Evolutionary conservation across 331 rosid genomes (phyloP).

Genomic region (Pyrus hybrid): DNA sequence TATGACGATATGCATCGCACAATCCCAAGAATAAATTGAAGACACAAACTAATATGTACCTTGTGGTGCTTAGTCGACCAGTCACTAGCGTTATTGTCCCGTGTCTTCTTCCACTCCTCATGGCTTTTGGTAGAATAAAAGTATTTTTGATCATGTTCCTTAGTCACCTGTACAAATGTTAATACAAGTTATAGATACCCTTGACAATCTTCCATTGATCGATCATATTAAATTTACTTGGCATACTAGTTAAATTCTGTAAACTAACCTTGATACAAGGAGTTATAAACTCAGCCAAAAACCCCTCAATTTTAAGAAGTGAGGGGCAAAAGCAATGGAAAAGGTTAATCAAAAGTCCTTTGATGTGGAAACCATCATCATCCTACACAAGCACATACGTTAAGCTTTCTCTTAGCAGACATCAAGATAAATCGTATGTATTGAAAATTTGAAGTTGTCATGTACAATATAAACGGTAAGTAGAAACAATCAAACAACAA

Average conservation of each 20-base stretch:
- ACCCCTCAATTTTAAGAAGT: constrained; percentile 62
- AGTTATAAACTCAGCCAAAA: constrained; percentile 81
- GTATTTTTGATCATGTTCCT: constrained; percentile 44
- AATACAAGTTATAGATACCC: too few species aligned
- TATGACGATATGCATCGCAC: too few species aligned
- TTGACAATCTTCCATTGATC: not conserved
- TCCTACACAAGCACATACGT: constrained; percentile 34
- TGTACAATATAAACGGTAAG: too few species aligned
- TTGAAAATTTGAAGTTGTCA: not conserved
- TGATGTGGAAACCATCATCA: constrained; percentile 93
- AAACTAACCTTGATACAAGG: constrained; percentile 80
- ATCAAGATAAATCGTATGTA: not conserved
- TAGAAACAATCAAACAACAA: too few species aligned
- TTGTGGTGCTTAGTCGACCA: constrained; percentile 86
- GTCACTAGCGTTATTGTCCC: constrained; percentile 56
- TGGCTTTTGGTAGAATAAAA: constrained; percentile 69
- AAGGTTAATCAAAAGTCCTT: constrained; percentile 81
- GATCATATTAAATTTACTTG: not conserved
- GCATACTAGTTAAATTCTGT: not conserved
- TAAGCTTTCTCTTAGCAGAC: not conserved
- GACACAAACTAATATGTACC: constrained; percentile 29
- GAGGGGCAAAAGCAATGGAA: constrained; percentile 93
- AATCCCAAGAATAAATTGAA: too few species aligned
- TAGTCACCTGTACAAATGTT: constrained; percentile 47
- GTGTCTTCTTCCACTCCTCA: constrained; percentile 59